These are phyloP conservation scores for Zychaea mexicana DNA, from an alignment of 371 early-diverging fungal species.

Conservation along the genomic window DNA sequence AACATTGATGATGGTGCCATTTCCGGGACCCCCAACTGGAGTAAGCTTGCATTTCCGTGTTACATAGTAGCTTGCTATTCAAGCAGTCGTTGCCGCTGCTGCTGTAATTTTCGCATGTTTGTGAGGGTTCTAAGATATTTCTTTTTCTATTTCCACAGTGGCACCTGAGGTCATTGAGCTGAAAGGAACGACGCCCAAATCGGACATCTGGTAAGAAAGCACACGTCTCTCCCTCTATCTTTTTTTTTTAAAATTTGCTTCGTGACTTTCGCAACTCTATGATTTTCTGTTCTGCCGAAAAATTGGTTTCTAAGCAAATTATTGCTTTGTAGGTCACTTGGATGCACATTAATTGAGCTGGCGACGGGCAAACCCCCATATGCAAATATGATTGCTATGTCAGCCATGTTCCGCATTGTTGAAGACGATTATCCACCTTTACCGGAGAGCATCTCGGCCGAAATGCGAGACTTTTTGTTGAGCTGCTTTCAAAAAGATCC, in stretches of 20 bases:
- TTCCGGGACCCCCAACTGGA: slow-evolving; percentile 96
- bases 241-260: no score
- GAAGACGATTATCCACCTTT: slow-evolving; percentile 88
- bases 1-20: slow-evolving; percentile 66
- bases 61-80: not conserved
- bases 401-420: slow-evolving; percentile 89
- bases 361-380: slow-evolving; percentile 90
- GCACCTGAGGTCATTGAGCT: slow-evolving; percentile 96
- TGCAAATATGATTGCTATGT: slow-evolving; percentile 78
- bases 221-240: not conserved
- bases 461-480: slow-evolving; percentile 74
- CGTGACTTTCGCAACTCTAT: no score
- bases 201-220: slow-evolving; percentile 83
- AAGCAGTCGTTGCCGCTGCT: no score
- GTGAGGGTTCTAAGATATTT: not conserved
- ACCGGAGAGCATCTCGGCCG: slow-evolving; percentile 79
- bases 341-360: slow-evolving; percentile 87
- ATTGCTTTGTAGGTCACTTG: slow-evolving; percentile 63
- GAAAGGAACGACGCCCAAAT: slow-evolving; percentile 77
- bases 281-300: not conserved
- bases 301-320: no score
- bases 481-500: slow-evolving; percentile 87
- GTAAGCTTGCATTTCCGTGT: no score
- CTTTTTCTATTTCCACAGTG: slow-evolving; percentile 57
- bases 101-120: no score